Conservation (phyloP, 768 basidiomycete genomes). For the Hypsizygus marmoreus region DNA sequence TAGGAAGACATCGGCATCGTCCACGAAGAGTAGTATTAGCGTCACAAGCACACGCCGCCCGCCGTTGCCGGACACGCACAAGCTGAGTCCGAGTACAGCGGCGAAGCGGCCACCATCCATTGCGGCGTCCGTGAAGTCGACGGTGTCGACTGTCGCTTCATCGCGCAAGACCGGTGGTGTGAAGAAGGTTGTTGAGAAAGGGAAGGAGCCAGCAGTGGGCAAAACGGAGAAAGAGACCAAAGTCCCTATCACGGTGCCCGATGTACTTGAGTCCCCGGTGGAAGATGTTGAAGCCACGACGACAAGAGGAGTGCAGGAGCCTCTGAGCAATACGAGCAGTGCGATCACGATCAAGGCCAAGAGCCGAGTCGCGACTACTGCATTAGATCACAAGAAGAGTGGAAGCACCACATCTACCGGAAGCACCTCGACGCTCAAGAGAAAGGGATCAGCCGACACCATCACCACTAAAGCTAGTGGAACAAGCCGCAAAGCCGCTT, state of each 20-base stretch:
- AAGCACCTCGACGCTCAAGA: conserved; percentile 42
- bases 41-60: conserved; percentile 26
- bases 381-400: conserved; percentile 45
- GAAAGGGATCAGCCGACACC: conserved; percentile 47
- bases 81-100: conserved; percentile 29
- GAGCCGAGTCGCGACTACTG: conserved; percentile 16
- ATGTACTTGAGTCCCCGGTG: not conserved
- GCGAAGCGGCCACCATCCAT: conserved; percentile 22
- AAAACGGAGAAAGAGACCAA: conserved; percentile 14
- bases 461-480: conserved; percentile 33
- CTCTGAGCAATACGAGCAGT: conserved; percentile 20
- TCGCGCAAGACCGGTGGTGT: conserved; percentile 12
- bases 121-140: conserved; percentile 22
- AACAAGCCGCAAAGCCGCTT: not conserved
- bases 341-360: conserved; percentile 26
- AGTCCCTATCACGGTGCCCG: not conserved
- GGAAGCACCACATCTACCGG: conserved; percentile 44
- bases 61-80: conserved; percentile 34
- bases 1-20: conserved; percentile 20
- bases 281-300: not conserved
- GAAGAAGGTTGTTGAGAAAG: conserved; percentile 15
- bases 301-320: conserved; percentile 9
- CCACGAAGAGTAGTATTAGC: conserved; percentile 20
- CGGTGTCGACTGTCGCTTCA: conserved; percentile 24
- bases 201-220: conserved; percentile 14